Base-by-base conservation (phyloP, 352 stramenopile genomes). In the Pythium apleroticum region DNA sequence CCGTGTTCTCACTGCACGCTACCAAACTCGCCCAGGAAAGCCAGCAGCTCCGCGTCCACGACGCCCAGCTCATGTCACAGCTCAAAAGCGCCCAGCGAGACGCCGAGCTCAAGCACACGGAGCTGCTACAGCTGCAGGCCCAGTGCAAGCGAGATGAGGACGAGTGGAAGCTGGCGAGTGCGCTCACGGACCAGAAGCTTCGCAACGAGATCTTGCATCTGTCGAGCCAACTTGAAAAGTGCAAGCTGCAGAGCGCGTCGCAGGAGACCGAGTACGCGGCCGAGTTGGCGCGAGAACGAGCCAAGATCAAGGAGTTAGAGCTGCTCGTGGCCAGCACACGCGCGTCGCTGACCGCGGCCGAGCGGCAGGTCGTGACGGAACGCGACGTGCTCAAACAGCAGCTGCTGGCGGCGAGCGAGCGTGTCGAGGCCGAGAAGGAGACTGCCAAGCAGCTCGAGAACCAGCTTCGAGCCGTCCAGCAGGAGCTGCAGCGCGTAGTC, bases 191-290 rank as follows among this genome's bases (percentile, higher is more conserved):
- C 30, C 78, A 89, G 39, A 88, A 86, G 50, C 59, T 89, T 39
- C 77, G 80, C 4, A 88, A 89, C 27, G 82, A 91, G 63, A 79
- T 84, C 46, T 43, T 85, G 56, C 73, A 89, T n/a, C 65, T 89
- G 10, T 80, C 73, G n/a, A 82, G 70, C 24, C 73, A 88, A 45
- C 39, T 80, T 14, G 77, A 85, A 24, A 85, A 73, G 35, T 87
- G 71, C 41, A 86, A 78, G 27, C 37, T 86, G 1, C 39, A 72
- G 33, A 68, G 66, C 1, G 59, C 64, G 28, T 71, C 78, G 6
- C 78, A 89, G 35, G 59, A 78, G 31, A 43, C 41, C 35, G 67
- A 73, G 30, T 77, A 84, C 25, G 50, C 62, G 14, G 62, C 68
- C 9, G 63, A 75, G 15, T 55, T 78, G 19, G 69, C 77, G 24